Conservation (phyloP, 2,329 filamentous ascomycete species). For the Emericellopsis atlantica region DNA sequence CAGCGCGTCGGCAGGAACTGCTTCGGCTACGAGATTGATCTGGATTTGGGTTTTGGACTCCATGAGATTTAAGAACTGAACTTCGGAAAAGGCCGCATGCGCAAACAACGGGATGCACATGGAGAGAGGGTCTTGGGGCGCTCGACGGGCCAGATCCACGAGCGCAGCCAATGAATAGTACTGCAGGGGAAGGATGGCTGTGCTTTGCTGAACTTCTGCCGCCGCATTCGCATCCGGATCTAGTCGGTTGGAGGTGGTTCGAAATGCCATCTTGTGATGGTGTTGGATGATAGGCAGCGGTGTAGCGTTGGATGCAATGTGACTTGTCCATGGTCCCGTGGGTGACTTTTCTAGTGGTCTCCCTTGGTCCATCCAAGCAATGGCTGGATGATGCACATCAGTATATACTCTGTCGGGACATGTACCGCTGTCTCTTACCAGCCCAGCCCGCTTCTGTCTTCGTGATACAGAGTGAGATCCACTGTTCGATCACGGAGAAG, state of each 20-base stretch:
- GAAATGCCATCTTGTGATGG: constrained; percentile 4
- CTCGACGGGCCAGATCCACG: constrained; percentile 3
- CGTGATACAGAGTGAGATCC: constrained; percentile 5
- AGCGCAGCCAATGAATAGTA: constrained; percentile 3
- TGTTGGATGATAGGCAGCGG: constrained; percentile 4
- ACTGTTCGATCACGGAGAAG: constrained; percentile 5
- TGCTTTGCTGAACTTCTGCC: constrained; percentile 1
- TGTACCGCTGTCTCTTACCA: neutral
- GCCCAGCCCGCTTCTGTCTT: constrained; percentile 2
- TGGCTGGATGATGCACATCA: neutral
- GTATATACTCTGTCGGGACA: neutral
- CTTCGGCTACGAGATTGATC: neutral
- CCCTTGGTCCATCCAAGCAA: constrained; percentile 6
- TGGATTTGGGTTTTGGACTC: constrained; percentile 2
- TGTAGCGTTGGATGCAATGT: constrained; percentile 2
- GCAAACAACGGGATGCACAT: constrained; percentile 5
- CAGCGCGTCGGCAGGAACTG: neutral
- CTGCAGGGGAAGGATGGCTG: constrained; percentile 2
- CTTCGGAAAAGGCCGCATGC: constrained; percentile 5
- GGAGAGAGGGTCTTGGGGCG: constrained; percentile 4
- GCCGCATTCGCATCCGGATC: neutral
- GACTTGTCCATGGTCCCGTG: constrained; percentile 4
- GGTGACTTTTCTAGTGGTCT: constrained; percentile 4
- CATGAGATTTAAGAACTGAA: constrained; percentile 5
- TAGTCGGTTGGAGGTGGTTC: constrained; percentile 1